A percentile compares a stretch with the other conserved stretches of the same genome.
Evolutionary conservation across 495 filamentous ascomycete species (phyloP).

Genomic region (Geopyxis carbonaria): DNA sequence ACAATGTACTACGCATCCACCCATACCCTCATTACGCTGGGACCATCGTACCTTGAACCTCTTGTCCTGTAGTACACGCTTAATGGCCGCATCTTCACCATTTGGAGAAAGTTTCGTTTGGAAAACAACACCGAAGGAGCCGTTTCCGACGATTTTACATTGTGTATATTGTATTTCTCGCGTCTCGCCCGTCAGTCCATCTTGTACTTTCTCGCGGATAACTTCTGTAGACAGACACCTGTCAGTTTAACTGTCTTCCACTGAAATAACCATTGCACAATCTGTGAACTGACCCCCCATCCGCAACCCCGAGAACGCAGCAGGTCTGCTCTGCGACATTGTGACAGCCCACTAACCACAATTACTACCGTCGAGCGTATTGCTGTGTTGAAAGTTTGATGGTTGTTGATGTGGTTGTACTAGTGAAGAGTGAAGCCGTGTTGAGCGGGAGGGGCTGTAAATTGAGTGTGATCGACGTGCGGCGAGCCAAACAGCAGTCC

Average conservation of each 20-base stretch:
- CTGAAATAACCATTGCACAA: slow-evolving; percentile 4
- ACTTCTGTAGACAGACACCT: slow-evolving; percentile 49
- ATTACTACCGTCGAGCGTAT: slow-evolving; percentile 12
- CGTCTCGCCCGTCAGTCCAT: slow-evolving; percentile 89
- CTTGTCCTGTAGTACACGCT: slow-evolving; percentile 95
- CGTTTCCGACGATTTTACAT: slow-evolving; percentile 99
- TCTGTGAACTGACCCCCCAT: slow-evolving; percentile 54
- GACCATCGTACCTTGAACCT: slow-evolving; percentile 66
- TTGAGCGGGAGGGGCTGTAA: background rate
- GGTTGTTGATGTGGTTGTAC: slow-evolving; percentile 12
- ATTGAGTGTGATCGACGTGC: background rate
- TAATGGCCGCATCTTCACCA: slow-evolving; percentile 96
- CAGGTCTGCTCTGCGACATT: slow-evolving; percentile 37
- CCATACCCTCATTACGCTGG: background rate
- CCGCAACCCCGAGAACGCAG: slow-evolving; percentile 57
- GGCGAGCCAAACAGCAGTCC: background rate
- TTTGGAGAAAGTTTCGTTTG: slow-evolving; percentile 95
- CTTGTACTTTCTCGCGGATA: slow-evolving; percentile 95
- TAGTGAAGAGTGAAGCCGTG: slow-evolving; percentile 13
- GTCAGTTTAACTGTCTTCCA: slow-evolving; percentile 10
- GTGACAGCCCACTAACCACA: slow-evolving; percentile 18
- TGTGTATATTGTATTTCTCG: slow-evolving; percentile 96
- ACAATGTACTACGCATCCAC: background rate
- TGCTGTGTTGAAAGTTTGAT: slow-evolving; percentile 3
- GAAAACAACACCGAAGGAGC: slow-evolving; percentile 96